Conservation (phyloP, 352 stramenopile species). For the Globisporangium abappressorium region DNA sequence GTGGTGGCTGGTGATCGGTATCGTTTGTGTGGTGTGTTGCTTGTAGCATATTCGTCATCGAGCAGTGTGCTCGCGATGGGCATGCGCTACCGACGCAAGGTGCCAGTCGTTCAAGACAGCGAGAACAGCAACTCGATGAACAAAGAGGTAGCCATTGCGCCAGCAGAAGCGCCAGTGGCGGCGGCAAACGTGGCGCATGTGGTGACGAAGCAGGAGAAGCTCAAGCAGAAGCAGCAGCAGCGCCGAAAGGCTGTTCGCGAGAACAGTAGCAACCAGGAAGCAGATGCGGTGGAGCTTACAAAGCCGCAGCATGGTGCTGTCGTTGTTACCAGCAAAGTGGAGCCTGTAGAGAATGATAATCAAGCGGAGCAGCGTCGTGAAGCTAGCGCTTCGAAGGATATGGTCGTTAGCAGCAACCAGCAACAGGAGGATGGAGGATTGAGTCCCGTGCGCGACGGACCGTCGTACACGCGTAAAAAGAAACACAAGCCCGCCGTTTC, state of each 20-base stretch:
- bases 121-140: constrained; percentile 25
- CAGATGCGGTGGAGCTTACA: neutral
- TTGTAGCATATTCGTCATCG: constrained; percentile 10
- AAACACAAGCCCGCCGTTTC: constrained; percentile 17
- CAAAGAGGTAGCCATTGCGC: constrained; percentile 2
- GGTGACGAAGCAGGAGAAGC: constrained; percentile 2
- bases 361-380: constrained; percentile 9
- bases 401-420: constrained; percentile 3
- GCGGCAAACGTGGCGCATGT: neutral
- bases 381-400: neutral
- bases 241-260: neutral
- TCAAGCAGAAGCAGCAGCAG: constrained; percentile 9
- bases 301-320: neutral
- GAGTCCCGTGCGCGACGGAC: neutral
- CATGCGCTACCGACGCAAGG: constrained; percentile 58
- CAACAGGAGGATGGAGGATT: neutral
- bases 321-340: neutral
- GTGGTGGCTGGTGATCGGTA: neutral
- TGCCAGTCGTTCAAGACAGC: constrained; percentile 14
- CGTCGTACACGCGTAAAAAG: constrained; percentile 21
- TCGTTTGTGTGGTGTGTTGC: neutral
- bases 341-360: constrained; percentile 3
- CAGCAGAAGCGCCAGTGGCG: constrained; percentile 5
- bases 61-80: constrained; percentile 12
- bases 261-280: neutral